phyloP scores from a whole-genome alignment of 306 rosid genomes.

The Begonia fuchsioides region DNA sequence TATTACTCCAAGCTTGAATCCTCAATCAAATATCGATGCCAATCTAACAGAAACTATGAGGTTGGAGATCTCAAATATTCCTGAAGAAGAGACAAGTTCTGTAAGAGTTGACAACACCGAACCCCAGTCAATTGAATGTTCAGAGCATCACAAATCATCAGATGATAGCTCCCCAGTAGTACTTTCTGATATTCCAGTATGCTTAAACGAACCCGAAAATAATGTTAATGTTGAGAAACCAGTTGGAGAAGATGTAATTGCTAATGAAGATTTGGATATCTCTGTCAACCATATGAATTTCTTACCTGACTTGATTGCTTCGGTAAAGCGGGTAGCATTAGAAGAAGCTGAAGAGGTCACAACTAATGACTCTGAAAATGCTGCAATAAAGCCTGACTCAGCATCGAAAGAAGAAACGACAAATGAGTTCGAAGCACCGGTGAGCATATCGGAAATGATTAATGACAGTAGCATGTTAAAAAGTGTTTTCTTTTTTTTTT shows the following conservation, averaged over 20 bases:
- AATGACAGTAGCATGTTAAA: too few relatives aligned
- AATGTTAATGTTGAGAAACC: too few relatives aligned
- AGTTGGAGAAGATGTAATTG: too few relatives aligned
- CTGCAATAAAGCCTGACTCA: conserved; percentile 16
- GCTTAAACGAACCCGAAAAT: conserved; percentile 21
- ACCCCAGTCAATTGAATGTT: conserved; percentile 16
- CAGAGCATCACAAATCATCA: conserved; percentile 19
- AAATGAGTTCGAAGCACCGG: conserved; percentile 44
- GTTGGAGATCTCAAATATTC: conserved; percentile 21
- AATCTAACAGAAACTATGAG: conserved; percentile 15
- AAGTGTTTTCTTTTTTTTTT: conserved; percentile 2
- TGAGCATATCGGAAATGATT: conserved; percentile 16
- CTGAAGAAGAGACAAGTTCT: conserved; percentile 16
- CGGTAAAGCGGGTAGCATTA: conserved; percentile 60
- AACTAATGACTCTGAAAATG: conserved; percentile 24
- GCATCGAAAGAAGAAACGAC: conserved; percentile 27
- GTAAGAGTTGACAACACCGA: conserved; percentile 22
- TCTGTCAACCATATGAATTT: conserved; percentile 41
- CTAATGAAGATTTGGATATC: conserved; percentile 24
- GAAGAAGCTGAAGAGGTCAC: conserved; percentile 52
- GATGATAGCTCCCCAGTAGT: conserved; percentile 14
- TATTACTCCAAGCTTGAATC: conserved; percentile 6
- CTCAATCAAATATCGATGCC: conserved; percentile 11
- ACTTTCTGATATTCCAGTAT: conserved; percentile 20
- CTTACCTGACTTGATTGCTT: conserved; percentile 78